Evolutionary conservation across 2,329 filamentous ascomycete species (phyloP), one percentile per base, ranked within the genome.

Genomic region (Chaetomiaceae sp.): DNA sequence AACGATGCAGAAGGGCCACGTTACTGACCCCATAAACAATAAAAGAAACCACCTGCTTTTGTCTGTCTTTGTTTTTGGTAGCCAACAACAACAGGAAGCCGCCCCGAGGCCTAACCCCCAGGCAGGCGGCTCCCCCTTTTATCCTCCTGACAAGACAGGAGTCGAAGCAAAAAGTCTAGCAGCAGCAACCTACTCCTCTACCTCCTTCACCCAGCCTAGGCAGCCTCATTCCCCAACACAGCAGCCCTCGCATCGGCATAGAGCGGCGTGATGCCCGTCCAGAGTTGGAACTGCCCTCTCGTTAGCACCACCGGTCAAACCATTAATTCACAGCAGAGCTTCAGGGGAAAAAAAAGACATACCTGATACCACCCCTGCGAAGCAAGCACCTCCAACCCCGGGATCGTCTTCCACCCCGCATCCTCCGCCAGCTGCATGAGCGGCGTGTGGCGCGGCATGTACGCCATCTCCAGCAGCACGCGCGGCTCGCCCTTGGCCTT

Each of bases 391-490:
- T 99, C 93, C 34, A 96, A 70, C 0, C 93, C 93, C 7, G 89
- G 85, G 55, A 97, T 85, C 2, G 86, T 89, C 50, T 73, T 78
- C 93, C 93, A 99, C 3, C 85, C 85, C 12, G 80, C 79, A 59
- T 86, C 79, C 60, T 83, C 77, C 2, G 91, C 92, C 65, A 96
- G 73, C 65, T 87, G 79, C 83, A 97, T 96, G 58, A 96, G 70
- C 7, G 85, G 81, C 4, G 93, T 99, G 46, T 87, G 78, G 0
- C 79, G 75, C 17, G 93, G 93, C 69, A 92, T 95, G 69, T 99
- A 99, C 2, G 93, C 92, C 91, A 99, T 96, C 68, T 99, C 93
- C 3, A 97, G 71, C 54, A 97, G 70, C 12, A 93, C 79, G 17
- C 79, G 78, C 21, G 69, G 70, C 63, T 65, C 61, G 48, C 62